phyloP scores from a whole-genome alignment of 1,284 basidiomycete genomes.

The Apiotrichum mycotoxinovorans region DNA sequence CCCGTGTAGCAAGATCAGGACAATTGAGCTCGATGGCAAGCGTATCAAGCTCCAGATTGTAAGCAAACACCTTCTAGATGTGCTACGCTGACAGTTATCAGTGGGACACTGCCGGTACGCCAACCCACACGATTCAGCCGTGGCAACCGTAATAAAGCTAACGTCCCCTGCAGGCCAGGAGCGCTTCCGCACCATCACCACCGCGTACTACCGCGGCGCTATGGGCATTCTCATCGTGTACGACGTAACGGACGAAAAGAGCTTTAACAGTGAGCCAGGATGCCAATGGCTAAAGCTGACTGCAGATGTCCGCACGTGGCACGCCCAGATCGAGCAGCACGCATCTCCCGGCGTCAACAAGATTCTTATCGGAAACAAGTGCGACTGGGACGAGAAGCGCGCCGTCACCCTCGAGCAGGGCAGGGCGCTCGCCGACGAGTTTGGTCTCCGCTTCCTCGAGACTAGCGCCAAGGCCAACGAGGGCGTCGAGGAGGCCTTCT shows the following conservation, averaged over 20 bases:
- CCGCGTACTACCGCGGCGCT: conserved; percentile 99
- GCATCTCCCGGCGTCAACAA: conserved; percentile 99
- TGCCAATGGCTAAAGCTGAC: not conserved
- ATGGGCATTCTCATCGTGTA: conserved; percentile 99
- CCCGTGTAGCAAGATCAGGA: conserved; percentile 66
- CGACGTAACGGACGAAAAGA: conserved; percentile 96
- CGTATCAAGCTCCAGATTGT: conserved; percentile 99
- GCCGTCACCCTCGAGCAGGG: conserved; percentile 72
- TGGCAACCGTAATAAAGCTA: not conserved
- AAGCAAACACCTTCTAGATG: conserved; percentile 48
- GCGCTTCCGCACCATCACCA: conserved; percentile 98
- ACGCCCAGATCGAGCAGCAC: conserved; percentile 97
- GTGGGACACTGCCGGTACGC: conserved; percentile 91
- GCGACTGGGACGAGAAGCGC: conserved; percentile 96
- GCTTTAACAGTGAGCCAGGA: conserved; percentile 81
- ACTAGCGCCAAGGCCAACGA: conserved; percentile 97
- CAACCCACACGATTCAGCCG: too few relatives aligned
- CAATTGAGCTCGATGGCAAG: conserved; percentile 99
- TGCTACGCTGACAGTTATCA: conserved; percentile 41
- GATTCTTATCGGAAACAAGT: conserved; percentile 98
- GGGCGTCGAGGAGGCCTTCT: conserved; percentile 98
- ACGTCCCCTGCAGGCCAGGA: conserved; percentile 73
- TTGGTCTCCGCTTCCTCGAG: conserved; percentile 95
- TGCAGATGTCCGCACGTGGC: conserved; percentile 96
- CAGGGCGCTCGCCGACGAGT: conserved; percentile 68